Conservation (phyloP, 2,329 filamentous ascomycete species). For the Setomelanomma holmii region DNA sequence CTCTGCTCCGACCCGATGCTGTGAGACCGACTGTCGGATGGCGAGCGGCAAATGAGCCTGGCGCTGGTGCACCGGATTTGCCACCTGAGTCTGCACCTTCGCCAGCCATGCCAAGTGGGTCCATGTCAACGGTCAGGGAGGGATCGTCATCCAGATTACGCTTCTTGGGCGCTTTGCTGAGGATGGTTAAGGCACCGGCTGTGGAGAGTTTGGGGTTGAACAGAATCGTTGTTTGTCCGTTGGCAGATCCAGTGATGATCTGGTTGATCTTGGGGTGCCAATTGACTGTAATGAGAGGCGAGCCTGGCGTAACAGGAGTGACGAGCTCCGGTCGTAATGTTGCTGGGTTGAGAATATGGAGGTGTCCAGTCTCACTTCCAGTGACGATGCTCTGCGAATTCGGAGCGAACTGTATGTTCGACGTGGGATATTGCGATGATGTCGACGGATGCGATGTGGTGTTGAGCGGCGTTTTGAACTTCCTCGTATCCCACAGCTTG, state of each 20-base stretch:
- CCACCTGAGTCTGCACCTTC: constrained; percentile 74
- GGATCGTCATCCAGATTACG: constrained; percentile 95
- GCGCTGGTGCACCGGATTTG: constrained; percentile 51
- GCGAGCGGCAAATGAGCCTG: constrained; percentile 61
- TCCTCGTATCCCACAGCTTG: constrained; percentile 96
- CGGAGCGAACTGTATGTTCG: constrained; percentile 89
- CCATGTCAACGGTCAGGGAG: constrained; percentile 73
- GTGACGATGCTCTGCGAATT: constrained; percentile 85
- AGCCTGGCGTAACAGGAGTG: constrained; percentile 86
- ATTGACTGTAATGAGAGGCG: constrained; percentile 79
- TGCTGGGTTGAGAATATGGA: constrained; percentile 92
- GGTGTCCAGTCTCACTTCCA: constrained; percentile 81
- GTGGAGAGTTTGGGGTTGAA: constrained; percentile 86
- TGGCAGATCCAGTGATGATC: constrained; percentile 91
- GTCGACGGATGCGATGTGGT: constrained; percentile 81
- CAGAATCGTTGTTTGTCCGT: constrained; percentile 86
- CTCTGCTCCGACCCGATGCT: constrained; percentile 75
- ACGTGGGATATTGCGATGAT: constrained; percentile 81
- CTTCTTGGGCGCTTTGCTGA: constrained; percentile 92
- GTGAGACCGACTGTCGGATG: constrained; percentile 78
- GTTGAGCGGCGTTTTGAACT: constrained; percentile 89
- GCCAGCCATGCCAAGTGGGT: constrained; percentile 80
- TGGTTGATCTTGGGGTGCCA: constrained; percentile 98
- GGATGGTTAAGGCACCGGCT: constrained; percentile 83
- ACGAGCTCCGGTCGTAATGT: constrained; percentile 85